Evolutionary conservation across 371 early-diverging fungal species (phyloP).

Genomic region (Lichtheimia hyalospora): DNA sequence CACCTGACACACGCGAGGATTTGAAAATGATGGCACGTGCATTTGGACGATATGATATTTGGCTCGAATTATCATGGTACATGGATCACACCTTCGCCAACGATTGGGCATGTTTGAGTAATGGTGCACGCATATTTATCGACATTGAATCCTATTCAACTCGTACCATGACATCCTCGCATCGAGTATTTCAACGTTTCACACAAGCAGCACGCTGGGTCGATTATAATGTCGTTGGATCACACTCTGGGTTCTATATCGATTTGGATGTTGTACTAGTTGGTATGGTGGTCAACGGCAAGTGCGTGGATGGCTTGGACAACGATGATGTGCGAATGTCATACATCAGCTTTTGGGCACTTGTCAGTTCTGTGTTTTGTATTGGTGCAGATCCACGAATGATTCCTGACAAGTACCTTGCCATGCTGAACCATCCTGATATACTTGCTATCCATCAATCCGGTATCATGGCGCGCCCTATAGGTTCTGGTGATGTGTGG

Average conservation of each 20-base stretch:
- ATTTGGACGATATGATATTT: conserved; percentile 22
- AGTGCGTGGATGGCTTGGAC: conserved; percentile 35
- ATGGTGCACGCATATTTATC: conserved; percentile 30
- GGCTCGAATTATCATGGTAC: conserved; percentile 38
- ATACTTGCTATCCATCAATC: conserved; percentile 26
- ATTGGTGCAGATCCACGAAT: conserved; percentile 35
- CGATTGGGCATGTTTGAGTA: conserved; percentile 24
- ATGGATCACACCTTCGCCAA: conserved; percentile 24
- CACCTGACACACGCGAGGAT: conserved; percentile 27
- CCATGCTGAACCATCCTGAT: conserved; percentile 26
- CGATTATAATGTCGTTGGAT: conserved; percentile 16
- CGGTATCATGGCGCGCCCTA: conserved; percentile 27
- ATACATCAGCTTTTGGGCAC: conserved; percentile 36
- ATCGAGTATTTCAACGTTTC: conserved; percentile 30
- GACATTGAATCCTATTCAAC: conserved; percentile 37
- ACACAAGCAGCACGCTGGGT: conserved; percentile 25
- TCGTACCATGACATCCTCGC: conserved; percentile 25
- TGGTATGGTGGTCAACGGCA: conserved; percentile 30
- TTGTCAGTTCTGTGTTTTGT: conserved; percentile 36
- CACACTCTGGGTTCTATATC: conserved; percentile 22
- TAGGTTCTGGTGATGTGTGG: conserved; percentile 23
- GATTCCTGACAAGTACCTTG: conserved; percentile 32
- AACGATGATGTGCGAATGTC: conserved; percentile 29
- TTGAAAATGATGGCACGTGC: conserved; percentile 21
- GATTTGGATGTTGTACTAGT: conserved; percentile 34